These are phyloP conservation scores for Penicillium sp. DNA, from an alignment of 2,329 filamentous ascomycete genomes.

Conservation along the genomic window DNA sequence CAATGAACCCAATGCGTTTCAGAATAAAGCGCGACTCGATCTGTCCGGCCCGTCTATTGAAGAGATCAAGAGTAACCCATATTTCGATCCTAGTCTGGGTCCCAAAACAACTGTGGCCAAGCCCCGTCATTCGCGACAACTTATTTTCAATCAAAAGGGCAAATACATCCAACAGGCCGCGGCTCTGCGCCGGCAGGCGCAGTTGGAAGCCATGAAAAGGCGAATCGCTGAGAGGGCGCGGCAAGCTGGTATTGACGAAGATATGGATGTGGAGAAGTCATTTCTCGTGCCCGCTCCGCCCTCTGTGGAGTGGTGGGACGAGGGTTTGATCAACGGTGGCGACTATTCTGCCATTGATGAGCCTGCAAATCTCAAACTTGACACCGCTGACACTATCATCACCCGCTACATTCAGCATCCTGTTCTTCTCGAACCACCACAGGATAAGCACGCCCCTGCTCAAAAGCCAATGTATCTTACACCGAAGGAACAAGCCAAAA, in stretches of 20 bases:
- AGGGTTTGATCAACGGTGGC: slow-evolving; percentile 72
- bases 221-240: slow-evolving; percentile 82
- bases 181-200: slow-evolving; percentile 79
- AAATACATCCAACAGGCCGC: slow-evolving; percentile 96
- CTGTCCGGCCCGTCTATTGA: slow-evolving; percentile 57
- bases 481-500: slow-evolving; percentile 82
- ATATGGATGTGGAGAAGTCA: slow-evolving; percentile 81
- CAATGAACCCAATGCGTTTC: slow-evolving; percentile 32
- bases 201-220: slow-evolving; percentile 91
- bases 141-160: slow-evolving; percentile 91
- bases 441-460: slow-evolving; percentile 74
- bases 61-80: slow-evolving; percentile 69
- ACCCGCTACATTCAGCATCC: slow-evolving; percentile 92
- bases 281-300: slow-evolving; percentile 82
- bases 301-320: slow-evolving; percentile 96
- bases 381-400: slow-evolving; percentile 77
- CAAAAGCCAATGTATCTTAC: slow-evolving; percentile 93
- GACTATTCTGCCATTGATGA: slow-evolving; percentile 71
- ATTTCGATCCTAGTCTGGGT: slow-evolving; percentile 70
- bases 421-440: slow-evolving; percentile 82
- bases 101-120: slow-evolving; percentile 58
- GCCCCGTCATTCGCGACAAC: slow-evolving; percentile 67
- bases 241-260: slow-evolving; percentile 91
- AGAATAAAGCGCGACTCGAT: slow-evolving; percentile 52
- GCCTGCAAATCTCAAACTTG: slow-evolving; percentile 66